Base-by-base conservation (phyloP, 2,329 filamentous ascomycete species). In the Aspergillus ochraceoroseus region DNA sequence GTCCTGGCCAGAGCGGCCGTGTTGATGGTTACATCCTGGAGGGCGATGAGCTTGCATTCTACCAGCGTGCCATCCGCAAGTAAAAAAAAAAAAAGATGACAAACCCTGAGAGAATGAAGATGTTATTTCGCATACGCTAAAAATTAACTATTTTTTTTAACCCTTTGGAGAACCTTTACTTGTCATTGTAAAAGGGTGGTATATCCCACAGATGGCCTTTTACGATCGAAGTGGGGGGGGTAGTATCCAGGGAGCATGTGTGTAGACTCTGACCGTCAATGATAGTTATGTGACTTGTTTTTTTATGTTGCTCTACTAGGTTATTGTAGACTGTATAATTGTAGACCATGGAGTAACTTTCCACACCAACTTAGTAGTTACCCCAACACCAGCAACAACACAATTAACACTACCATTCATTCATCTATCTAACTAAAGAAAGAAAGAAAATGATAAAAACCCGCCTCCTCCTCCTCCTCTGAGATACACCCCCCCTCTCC, bases 41-140 rank as follows among this genome's bases (percentile, higher is more conserved):
- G 83, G 92, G 92, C 65, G 92, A 98, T 74, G 92, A 98, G 83
- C 81, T 98, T 66, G 88, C 89, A 72, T 98, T 98, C 86, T 98
- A 98, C 87, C 89, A 95, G 84, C 86, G 86, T 77, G 89, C 89
- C 76, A 87, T 96, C 73, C 86, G 92, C 83, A 96, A 95, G 82
- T 96, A 95, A 77, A 79, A 22, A 22, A 77, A 79, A 22, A 22
- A 9, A 22, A 9, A 22, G 20, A 5, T 22, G 20, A 22, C 9
- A 22, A 22, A 5, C n/a, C n/a, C n/a, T n/a, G n/a, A n/a, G n/a
- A n/a, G n/a, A n/a, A n/a, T n/a, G 43, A 60, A 59, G 56, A 42
- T 30, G 37, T 56, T n/a, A 47, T 60, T 47, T 31, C 28, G 28
- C 28, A 15, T 31, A 34, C 32, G 38, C 38, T 29, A 35, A 41